These are phyloP conservation scores for Macrophomina pseudophaseolina DNA, from an alignment of 2,329 filamentous ascomycete species.

Conservation along the genomic window DNA sequence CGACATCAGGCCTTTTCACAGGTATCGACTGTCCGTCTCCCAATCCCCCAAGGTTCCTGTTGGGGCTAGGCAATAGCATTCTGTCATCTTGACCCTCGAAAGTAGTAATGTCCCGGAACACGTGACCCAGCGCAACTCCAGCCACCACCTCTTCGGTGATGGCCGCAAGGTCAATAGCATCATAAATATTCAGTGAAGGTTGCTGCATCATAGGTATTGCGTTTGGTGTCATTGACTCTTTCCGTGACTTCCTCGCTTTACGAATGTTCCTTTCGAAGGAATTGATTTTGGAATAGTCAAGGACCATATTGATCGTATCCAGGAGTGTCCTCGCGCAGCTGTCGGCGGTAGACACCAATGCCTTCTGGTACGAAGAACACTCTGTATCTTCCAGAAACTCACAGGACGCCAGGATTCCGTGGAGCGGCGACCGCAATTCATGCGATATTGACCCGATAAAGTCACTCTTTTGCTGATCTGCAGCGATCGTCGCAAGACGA, in stretches of 20 bases:
- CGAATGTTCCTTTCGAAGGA: constrained; percentile 38
- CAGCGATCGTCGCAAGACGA: constrained; percentile 44
- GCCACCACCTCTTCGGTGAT: constrained; percentile 61
- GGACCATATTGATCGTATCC: constrained; percentile 53
- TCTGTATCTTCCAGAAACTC: constrained; percentile 56
- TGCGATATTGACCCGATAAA: constrained; percentile 60
- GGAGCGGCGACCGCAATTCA: constrained; percentile 55
- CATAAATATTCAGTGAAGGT: constrained; percentile 40
- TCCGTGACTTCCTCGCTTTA: constrained; percentile 38
- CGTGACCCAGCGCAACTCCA: constrained; percentile 58
- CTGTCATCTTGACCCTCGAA: background rate
- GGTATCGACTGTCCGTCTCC: background rate
- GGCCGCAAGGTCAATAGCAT: constrained; percentile 49
- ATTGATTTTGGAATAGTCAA: constrained; percentile 55
- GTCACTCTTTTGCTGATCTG: constrained; percentile 57
- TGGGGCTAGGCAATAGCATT: background rate
- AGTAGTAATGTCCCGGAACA: constrained; percentile 40
- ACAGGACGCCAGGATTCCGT: constrained; percentile 49
- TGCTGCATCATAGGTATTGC: constrained; percentile 30
- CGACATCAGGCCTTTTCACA: constrained; percentile 36
- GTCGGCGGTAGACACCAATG: constrained; percentile 55
- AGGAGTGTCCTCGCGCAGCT: constrained; percentile 57
- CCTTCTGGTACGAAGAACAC: constrained; percentile 47
- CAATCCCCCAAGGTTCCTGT: background rate
- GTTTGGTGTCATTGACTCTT: constrained; percentile 29